phyloP scores from a whole-genome alignment of 1,139 yeast genomes.

The Saccharomyces hybrid region DNA sequence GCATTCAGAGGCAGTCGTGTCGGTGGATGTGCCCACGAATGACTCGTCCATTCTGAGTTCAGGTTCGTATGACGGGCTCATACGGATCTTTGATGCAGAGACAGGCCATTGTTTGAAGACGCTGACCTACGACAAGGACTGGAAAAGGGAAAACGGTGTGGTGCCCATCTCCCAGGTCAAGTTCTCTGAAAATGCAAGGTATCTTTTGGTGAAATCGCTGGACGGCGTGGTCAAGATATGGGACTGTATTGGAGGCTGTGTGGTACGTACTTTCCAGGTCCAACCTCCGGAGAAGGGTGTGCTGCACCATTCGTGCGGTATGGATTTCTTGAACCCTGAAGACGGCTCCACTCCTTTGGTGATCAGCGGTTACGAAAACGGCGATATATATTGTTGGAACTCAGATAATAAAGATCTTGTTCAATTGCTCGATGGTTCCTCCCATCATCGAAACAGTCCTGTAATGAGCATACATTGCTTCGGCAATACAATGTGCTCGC shows the following conservation, averaged over 20 bases:
- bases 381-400: slow-evolving; percentile 64
- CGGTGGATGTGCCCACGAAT: slow-evolving; percentile 56
- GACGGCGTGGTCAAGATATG: slow-evolving; percentile 74
- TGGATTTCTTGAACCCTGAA: slow-evolving; percentile 38
- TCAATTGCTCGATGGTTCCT: slow-evolving; percentile 30
- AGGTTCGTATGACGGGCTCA: slow-evolving; percentile 85
- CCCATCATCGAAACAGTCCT: slow-evolving; percentile 31
- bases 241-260: slow-evolving; percentile 74
- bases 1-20: slow-evolving; percentile 83
- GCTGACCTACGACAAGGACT: slow-evolving; percentile 59
- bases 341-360: slow-evolving; percentile 31
- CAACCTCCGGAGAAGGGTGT: slow-evolving; percentile 12
- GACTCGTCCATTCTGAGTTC: slow-evolving; percentile 82
- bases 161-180: slow-evolving; percentile 70
- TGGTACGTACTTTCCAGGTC: slow-evolving; percentile 59
- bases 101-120: slow-evolving; percentile 92
- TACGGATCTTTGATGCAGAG: slow-evolving; percentile 77
- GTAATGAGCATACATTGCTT: slow-evolving; percentile 44
- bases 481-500: slow-evolving; percentile 39
- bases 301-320: slow-evolving; percentile 36
- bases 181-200: slow-evolving; percentile 78
- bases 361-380: slow-evolving; percentile 56
- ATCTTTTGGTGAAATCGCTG: slow-evolving; percentile 66
- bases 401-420: slow-evolving; percentile 56
- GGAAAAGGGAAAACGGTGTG: slow-evolving; percentile 51